Conservation (phyloP, 495 filamentous ascomycete species). For the Hyaloscypha hepaticicola region DNA sequence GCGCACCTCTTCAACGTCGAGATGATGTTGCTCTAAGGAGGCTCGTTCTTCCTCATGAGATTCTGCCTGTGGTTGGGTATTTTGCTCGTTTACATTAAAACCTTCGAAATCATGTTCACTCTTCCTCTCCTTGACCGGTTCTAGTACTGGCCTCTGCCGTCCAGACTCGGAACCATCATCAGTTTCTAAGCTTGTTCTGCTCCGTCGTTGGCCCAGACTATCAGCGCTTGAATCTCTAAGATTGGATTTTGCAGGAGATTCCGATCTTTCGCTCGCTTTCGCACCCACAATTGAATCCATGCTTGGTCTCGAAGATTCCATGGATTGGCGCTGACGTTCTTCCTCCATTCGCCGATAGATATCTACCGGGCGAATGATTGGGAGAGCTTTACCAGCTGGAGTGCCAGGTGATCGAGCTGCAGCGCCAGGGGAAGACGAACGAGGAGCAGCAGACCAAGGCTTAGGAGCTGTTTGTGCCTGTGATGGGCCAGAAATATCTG, state of each 20-base stretch:
- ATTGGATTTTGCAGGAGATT: constrained; percentile 21
- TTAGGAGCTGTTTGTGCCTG: constrained; percentile 25
- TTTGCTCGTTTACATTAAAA: constrained; percentile 27
- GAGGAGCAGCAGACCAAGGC: constrained; percentile 33
- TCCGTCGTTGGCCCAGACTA: constrained; percentile 16
- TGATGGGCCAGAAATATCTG: constrained; percentile 25
- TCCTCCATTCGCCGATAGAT: constrained; percentile 75
- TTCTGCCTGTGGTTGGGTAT: not conserved
- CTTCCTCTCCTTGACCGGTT: constrained; percentile 57
- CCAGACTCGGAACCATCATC: constrained; percentile 34
- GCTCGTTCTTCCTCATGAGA: not conserved
- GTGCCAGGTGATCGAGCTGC: constrained; percentile 14
- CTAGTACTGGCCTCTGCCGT: constrained; percentile 41
- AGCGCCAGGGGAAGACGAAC: constrained; percentile 33
- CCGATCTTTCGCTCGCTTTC: constrained; percentile 16
- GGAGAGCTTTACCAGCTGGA: constrained; percentile 44
- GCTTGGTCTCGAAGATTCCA: constrained; percentile 51
- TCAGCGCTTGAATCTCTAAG: constrained; percentile 21
- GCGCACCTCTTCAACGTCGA: constrained; percentile 12
- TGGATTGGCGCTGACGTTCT: constrained; percentile 57
- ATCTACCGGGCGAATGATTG: constrained; percentile 74
- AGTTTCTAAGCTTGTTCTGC: constrained; percentile 32
- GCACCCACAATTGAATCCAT: constrained; percentile 38
- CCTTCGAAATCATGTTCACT: constrained; percentile 55
- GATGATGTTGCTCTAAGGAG: not conserved